A percentile compares a stretch with the other conserved stretches of the same genome.
These are phyloP conservation scores for Musa troglodytarum DNA, from an alignment of 176 grass and related monocot species.

Conservation along the genomic window DNA sequence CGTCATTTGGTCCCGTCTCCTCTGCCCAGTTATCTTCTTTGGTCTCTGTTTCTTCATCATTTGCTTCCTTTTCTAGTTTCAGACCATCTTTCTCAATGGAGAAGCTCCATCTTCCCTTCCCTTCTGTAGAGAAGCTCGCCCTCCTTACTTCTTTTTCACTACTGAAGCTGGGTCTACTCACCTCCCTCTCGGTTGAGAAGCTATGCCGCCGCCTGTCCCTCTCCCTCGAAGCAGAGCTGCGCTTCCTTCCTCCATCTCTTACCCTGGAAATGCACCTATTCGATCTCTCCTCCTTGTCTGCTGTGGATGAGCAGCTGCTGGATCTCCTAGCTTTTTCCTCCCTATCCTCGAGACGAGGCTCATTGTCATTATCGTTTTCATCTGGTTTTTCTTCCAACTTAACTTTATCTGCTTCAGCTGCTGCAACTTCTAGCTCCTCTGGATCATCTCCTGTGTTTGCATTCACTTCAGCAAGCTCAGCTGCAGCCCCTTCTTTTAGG, in stretches of 20 bases:
- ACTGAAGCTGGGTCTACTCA: conserved; percentile 44
- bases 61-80: conserved; percentile 30
- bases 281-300: conserved; percentile 56
- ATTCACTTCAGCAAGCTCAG: not conserved
- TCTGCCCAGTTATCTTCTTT: conserved; percentile 17
- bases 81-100: conserved; percentile 76
- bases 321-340: conserved; percentile 11
- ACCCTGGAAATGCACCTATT: conserved; percentile 2
- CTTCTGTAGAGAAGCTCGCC: conserved; percentile 84
- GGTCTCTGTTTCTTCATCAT: conserved; percentile 25
- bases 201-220: conserved; percentile 59
- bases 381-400: not conserved
- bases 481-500: conserved; percentile 3
- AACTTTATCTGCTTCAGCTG: conserved; percentile 12
- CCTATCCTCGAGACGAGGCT: conserved; percentile 4
- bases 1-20: not conserved
- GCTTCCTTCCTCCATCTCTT: conserved; percentile 27
- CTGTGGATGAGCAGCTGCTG: conserved; percentile 33
- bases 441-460: not conserved
- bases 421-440: conserved; percentile 4
- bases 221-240: conserved; percentile 34
- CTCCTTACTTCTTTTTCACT: conserved; percentile 63
- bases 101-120: conserved; percentile 68
- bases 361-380: not conserved
- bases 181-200: conserved; percentile 74